Evolutionary conservation across 106 monocot genomes (phyloP), one percentile per base, ranked within the genome.

Genomic region (Allium sativum): DNA sequence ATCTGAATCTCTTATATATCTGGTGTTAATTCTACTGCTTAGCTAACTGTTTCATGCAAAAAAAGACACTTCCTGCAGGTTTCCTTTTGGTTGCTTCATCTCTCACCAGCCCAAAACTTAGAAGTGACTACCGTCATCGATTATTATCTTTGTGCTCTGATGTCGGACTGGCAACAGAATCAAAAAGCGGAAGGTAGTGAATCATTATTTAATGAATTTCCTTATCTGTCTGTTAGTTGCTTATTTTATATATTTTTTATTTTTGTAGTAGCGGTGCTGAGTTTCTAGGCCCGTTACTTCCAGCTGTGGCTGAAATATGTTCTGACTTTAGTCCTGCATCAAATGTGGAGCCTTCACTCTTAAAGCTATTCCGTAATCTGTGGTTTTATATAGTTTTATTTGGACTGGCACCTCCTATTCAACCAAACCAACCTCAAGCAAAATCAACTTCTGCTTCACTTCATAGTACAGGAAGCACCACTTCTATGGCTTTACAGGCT

Each of bases 351-450:
- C 98, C 98, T 59, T 85, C 98, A 66, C 71, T 98, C 18, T 61
- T 92, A 56, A 98, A 92, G 68, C 67, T 98, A 50, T 98, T 92
- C 16, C 84, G 96, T 53, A 98, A 98, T 53, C 70, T 98, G n/a
- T 98, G 98, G 98, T 98, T 92, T 67, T 98, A 98, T 71, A 78
- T 91, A 77, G 98, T 79, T 55, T 72, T 98, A 62, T 98, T 92
- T 87, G 98, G 98, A 45, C 53, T 98, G 59, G 98, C 98, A 62
- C 91, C 96, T 68, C 92, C 87, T 19, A 73, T 88, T 68, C 91
- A 88, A 62, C 74, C 57, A 52, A 88, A 66, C 66, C 80, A 88
- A 61, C 15, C 67, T 31, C 72, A 70, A 61, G n/a, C 64, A 61
- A 98, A 90, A 77, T 70, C 74, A 50, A 59, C 81, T 43, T 87